phyloP scores from a whole-genome alignment of 225 moss, liverwort and hornwort genomes.

The Polytrichum commune region DNA sequence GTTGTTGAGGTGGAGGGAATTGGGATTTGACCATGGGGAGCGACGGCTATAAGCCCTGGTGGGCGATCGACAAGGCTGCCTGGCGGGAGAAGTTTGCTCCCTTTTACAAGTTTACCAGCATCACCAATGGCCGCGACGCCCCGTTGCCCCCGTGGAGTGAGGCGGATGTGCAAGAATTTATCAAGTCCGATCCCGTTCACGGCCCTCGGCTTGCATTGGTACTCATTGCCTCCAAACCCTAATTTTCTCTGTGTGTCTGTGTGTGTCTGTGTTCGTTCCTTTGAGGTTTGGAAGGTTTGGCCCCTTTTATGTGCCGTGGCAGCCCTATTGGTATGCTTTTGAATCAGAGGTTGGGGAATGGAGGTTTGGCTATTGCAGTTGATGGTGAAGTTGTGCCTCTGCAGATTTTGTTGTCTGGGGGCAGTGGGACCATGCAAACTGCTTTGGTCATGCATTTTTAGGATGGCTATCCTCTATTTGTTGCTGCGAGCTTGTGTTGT shows the following conservation, averaged over 20 bases:
- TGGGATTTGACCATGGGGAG: constrained; percentile 11
- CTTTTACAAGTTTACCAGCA: constrained; percentile 61
- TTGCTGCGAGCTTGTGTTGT: too few relatives aligned
- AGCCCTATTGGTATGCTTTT: too few relatives aligned
- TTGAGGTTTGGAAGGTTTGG: not conserved
- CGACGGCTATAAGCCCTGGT: constrained; percentile 79
- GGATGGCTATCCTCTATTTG: too few relatives aligned
- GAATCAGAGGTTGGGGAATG: not conserved
- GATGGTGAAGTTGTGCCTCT: not conserved
- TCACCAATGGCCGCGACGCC: constrained; percentile 50
- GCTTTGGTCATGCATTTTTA: too few relatives aligned
- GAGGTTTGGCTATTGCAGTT: not conserved
- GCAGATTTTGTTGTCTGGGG: too few relatives aligned
- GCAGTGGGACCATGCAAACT: too few relatives aligned
- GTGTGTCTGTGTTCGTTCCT: too few relatives aligned
- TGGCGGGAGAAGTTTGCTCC: constrained; percentile 78
- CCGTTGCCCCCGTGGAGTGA: constrained; percentile 77
- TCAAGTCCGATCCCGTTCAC: constrained; percentile 70
- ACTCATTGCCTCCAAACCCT: not conserved
- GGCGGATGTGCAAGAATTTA: constrained; percentile 77
- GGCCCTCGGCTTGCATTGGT: constrained; percentile 67
- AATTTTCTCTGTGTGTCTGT: not conserved
- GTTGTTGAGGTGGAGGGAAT: not conserved
- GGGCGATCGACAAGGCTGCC: constrained; percentile 87
- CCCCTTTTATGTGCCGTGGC: too few relatives aligned